phyloP scores from a whole-genome alignment of 192 early-diverging fungal species.

The Borealophlyctis nickersoniae region DNA sequence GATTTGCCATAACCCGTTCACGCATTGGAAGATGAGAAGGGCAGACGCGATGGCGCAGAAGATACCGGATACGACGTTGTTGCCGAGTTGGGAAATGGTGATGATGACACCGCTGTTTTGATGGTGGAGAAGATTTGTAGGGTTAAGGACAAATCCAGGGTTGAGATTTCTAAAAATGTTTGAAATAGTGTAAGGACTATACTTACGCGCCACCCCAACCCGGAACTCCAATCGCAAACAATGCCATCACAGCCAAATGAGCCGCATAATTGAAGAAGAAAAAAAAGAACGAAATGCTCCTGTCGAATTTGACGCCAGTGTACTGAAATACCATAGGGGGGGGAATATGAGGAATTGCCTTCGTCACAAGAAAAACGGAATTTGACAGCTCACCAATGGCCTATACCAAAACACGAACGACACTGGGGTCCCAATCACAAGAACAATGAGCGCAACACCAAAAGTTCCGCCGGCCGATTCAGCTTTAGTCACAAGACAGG shows the following conservation, averaged over 20 bases:
- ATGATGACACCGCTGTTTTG: constrained; percentile 35
- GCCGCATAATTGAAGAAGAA: constrained; percentile 38
- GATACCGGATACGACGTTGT: constrained; percentile 25
- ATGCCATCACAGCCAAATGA: constrained; percentile 26
- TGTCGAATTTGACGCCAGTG: constrained; percentile 32
- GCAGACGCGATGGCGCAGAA: constrained; percentile 32
- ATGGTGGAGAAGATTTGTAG: not conserved
- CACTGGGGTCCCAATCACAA: constrained; percentile 37
- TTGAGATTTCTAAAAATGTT: not conserved
- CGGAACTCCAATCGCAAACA: constrained; percentile 36
- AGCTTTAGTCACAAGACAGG: constrained; percentile 33
- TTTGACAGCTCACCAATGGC: not conserved
- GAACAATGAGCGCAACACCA: constrained; percentile 36
- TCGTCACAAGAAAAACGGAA: constrained; percentile 32
- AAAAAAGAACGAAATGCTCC: constrained; percentile 35
- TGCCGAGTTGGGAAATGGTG: constrained; percentile 24
- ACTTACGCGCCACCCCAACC: constrained; percentile 33
- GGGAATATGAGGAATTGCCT: too few relatives aligned
- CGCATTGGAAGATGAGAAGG: constrained; percentile 28
- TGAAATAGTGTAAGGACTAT: not conserved
- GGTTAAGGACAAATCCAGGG: not conserved
- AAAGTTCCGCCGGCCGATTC: constrained; percentile 35
- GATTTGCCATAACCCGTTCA: constrained; percentile 44
- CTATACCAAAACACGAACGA: constrained; percentile 25
- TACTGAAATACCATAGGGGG: too few relatives aligned